Evolutionary conservation across 2,329 filamentous ascomycete species (phyloP), one percentile per base, ranked within the genome.

Genomic region (Hypocrella siamensis): DNA sequence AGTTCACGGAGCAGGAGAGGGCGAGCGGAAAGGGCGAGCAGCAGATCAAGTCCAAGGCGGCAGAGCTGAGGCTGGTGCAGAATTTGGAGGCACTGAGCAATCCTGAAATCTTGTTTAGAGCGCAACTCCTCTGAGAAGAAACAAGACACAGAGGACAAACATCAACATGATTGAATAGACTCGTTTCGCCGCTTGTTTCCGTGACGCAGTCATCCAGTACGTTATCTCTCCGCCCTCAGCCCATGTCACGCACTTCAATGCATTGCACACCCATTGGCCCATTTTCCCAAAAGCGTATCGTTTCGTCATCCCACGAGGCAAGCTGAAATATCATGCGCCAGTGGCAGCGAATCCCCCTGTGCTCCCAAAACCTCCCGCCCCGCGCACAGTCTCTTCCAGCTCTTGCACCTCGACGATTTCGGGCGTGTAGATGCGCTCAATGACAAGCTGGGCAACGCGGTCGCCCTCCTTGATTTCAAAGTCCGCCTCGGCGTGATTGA

Each of bases 341-440:
- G 27, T 32, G 9, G 24, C 26, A 19, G 32, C 37, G 12, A 39
- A 37, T 4, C 19, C 32, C 16, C 85, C 86, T 21, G 86, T 93
- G 56, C 84, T 93, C 33, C 86, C 86, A 50, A 93, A 93, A 2
- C 86, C 90, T 17, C 86, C 88, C 1, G 77, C 84, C 17, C 90
- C 90, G 26, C 90, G 68, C 9, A 92, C 84, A 48, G 83, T 96
- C 61, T 85, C 83, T 48, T 88, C 83, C 35, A 98, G 65, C 60
- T 88, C 72, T 46, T 82, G 65, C 3, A 96, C 88, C 48, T 93
- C 85, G n/a, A 80, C 58, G 5, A 98, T 80, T 29, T 92, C 83
- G 3, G 90, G 88, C 18, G 86, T 96, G 49, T 81, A 86, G 49
- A 96, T 94, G 54, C 84, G 75, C 67, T 98, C 90, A 35, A 98